phyloP scores from a whole-genome alignment of 106 monocot species.

The Phalaenopsis equestris region DNA sequence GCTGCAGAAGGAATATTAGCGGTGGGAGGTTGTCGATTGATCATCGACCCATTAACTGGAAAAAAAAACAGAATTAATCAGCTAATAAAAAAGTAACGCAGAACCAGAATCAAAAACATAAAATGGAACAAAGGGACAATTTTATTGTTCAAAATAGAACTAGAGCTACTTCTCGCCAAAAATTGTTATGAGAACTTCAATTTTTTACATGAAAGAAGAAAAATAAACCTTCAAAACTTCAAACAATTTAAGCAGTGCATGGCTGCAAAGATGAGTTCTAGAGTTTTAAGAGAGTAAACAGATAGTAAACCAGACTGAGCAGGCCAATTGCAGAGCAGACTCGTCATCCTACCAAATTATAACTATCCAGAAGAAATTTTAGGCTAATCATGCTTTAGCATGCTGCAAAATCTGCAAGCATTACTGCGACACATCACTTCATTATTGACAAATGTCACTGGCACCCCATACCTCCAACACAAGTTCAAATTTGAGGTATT shows the following conservation, averaged over 20 bases:
- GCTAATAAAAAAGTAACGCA: not conserved
- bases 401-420: not conserved
- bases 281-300: not conserved
- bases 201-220: not conserved
- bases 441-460: not conserved
- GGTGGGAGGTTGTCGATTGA: constrained; percentile 42
- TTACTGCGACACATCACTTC: not conserved
- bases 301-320: not conserved
- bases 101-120: not conserved
- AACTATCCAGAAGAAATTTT: not conserved
- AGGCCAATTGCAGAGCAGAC: not conserved
- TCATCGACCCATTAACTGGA: constrained; percentile 52
- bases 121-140: not conserved
- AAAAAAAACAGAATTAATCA: not conserved
- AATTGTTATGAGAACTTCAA: not conserved
- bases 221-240: not conserved
- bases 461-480: not conserved
- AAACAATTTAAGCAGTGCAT: not conserved
- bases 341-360: not conserved
- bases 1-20: constrained; percentile 51
- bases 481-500: not conserved
- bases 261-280: not conserved
- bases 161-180: not conserved
- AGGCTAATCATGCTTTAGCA: not conserved
- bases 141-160: not conserved